A percentile compares a stretch with the other conserved stretches of the same genome.
These are phyloP conservation scores for Oryza glumipatula DNA, from an alignment of 176 grass and related monocot genomes.

Conservation along the genomic window DNA sequence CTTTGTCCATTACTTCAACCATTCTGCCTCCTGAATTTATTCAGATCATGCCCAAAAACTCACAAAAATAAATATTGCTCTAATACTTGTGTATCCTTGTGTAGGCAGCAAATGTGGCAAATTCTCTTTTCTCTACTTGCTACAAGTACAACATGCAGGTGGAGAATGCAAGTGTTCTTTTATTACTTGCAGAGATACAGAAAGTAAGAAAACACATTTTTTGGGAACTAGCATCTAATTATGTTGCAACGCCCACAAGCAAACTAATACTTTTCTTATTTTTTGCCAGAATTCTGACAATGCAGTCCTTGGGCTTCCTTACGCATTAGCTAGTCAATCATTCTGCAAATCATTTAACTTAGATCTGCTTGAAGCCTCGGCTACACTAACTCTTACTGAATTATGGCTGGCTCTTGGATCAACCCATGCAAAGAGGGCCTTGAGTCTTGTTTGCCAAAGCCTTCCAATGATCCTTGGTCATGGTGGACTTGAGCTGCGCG, in stretches of 20 bases:
- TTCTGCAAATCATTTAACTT: constrained; percentile 98
- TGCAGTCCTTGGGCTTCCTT: constrained; percentile 72
- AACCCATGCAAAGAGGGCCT: constrained; percentile 72
- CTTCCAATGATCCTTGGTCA: constrained; percentile 90
- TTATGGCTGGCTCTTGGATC: constrained; percentile 83
- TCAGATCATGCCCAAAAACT: constrained; percentile 3
- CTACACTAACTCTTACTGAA: constrained; percentile 80
- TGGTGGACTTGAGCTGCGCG: constrained; percentile 81
- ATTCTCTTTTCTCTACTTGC: constrained; percentile 87
- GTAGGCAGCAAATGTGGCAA: constrained; percentile 84
- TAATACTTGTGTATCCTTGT: constrained; percentile 29
- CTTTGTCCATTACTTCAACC: neutral
- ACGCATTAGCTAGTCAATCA: constrained; percentile 79
- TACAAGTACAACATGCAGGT: constrained; percentile 97
- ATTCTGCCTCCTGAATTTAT: constrained; percentile 12
- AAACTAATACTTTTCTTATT: constrained; percentile 27
- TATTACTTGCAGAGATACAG: constrained; percentile 93
- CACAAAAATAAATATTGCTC: neutral
- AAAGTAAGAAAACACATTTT: constrained; percentile 56
- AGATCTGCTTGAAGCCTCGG: constrained; percentile 87
- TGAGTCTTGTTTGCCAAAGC: constrained; percentile 65
- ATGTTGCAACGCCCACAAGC: constrained; percentile 1
- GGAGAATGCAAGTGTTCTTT: constrained; percentile 94
- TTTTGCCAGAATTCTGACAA: constrained; percentile 74
- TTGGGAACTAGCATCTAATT: constrained; percentile 4